Base-by-base conservation (phyloP, 768 basidiomycete genomes). In the Boletellus ananas region DNA sequence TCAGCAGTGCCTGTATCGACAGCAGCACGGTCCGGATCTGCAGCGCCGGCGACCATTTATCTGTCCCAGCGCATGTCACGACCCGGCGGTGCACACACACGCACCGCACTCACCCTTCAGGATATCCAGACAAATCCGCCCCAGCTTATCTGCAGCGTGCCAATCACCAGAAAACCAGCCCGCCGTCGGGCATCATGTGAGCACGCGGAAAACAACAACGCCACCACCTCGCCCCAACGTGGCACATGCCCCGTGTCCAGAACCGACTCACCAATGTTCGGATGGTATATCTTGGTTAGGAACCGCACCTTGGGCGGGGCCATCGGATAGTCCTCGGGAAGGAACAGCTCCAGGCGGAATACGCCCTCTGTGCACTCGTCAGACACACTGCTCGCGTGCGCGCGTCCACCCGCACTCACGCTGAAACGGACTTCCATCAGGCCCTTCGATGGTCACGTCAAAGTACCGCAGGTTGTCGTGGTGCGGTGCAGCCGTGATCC, bases 251-350 rank as follows among this genome's bases (percentile, higher is more conserved):
- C 17, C 37, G 11, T 50, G 37, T 16, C 34, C 16, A 48, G 39
- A 3, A 43, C 27, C 41, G 41, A 71, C 90, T 62, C 65, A 96
- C 95, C 95, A 73, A 99, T 99, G 70, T 99, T 99, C 42, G 96
- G 94, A 70, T 97, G 94, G 75, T 95, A 94, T 76, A 97, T 95
- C 85, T 94, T 94, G 49, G 94, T 96, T 60, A 96, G 74, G 74
- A 95, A 97, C 58, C 95, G 80, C 50, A 99, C 96, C 73, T 99
- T 99, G 20, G 96, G 96, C 0, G 96, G 95, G 43, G 88, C 90
- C 96, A 99, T 99, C 1, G 96, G 96, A 72, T 99, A 99, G 70
- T 98, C 96, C 70, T 98, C 96, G 4, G 96, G 96, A 23, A 99
- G 76, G 74, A 98, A 99, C 38, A 99, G 77, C 70, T 99, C 96